A percentile compares a stretch with the other conserved stretches of the same genome.
Evolutionary conservation across 2,329 filamentous ascomycete genomes (phyloP).

Genomic region (Penicillium griseofulvum): DNA sequence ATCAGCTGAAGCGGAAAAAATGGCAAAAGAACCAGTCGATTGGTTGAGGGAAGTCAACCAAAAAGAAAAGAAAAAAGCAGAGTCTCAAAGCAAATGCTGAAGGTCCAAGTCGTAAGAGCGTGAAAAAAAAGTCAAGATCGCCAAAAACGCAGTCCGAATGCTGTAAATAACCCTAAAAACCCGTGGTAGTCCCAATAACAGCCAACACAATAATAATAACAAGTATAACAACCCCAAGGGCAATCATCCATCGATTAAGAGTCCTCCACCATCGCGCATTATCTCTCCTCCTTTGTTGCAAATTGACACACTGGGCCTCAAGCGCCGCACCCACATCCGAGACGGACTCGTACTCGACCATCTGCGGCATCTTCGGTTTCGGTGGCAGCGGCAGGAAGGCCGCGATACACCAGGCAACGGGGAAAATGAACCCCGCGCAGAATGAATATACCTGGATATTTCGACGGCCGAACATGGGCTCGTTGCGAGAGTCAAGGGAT

Average conservation of each 20-base stretch:
- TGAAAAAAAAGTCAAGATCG: slow-evolving; percentile 5
- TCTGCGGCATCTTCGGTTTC: slow-evolving; percentile 50
- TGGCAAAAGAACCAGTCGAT: not conserved
- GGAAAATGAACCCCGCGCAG: slow-evolving; percentile 73
- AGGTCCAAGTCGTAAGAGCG: slow-evolving; percentile 15
- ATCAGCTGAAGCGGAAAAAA: not conserved
- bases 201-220: slow-evolving; percentile 45
- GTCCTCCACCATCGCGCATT: slow-evolving; percentile 66
- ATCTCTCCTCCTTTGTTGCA: slow-evolving; percentile 52
- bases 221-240: slow-evolving; percentile 56
- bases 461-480: slow-evolving; percentile 61
- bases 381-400: slow-evolving; percentile 69
- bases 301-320: slow-evolving; percentile 43
- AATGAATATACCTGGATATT: slow-evolving; percentile 76
- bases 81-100: not conserved
- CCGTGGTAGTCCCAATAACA: slow-evolving; percentile 34
- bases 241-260: slow-evolving; percentile 61
- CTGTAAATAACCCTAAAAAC: slow-evolving; percentile 23
- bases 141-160: not conserved
- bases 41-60: not conserved
- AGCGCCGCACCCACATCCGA: slow-evolving; percentile 45
- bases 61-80: slow-evolving; percentile 6
- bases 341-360: slow-evolving; percentile 44
- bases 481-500: slow-evolving; percentile 64
- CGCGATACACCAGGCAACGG: slow-evolving; percentile 77